Evolutionary conservation across 2,329 filamentous ascomycete genomes (phyloP), one percentile per base, ranked within the genome.

Genomic region (Colletotrichum higginsianum): DNA sequence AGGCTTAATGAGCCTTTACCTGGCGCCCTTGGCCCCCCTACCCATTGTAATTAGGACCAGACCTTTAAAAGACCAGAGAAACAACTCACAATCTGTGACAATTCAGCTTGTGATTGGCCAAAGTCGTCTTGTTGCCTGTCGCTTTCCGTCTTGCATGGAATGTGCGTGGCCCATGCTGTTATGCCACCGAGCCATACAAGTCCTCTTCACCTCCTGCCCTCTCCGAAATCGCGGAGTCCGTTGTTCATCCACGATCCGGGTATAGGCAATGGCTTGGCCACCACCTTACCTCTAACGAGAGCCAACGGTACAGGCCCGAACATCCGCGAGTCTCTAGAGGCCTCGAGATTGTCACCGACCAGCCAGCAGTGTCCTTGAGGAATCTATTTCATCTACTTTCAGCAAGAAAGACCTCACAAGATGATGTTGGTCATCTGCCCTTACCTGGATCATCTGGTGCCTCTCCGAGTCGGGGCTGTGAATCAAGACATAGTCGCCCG

Each of bases 331-430:
- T 99, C 96, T 74, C 94, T 86, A 30, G 95, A 98, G 77, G 89
- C 92, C 3, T 90, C 87, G 73, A 98, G 79, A 81, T 98, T 98
- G 81, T 99, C 96, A 3, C 96, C 96, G 3, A 91, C 89, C 8
- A 98, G 85, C 90, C 94, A 98, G 77, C 95, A 97, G 85, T 99
- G 96, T 1, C 96, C 96, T 78, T 93, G 86, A 0, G 96, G 96
- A 18, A 99, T 90, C 93, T 97, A 77, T 12, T 12, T 18, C 6
- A 57, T 16, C 26, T n/a, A 63, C 38, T 26, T 6, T 74, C 42
- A 67, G 68, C 42, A 38, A 21, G 47, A 13, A 12, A 9, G 38
- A 50, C 11, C 23, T 26, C 23, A 21, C 5, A 50, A n/a, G 4
- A 40, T 4, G 38, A 21, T 26, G 60, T 67, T n/a, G 40, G 72